Evolutionary conservation across 257 asterid species (phyloP), one percentile per base, ranked within the genome.

Genomic region (Datura wrightii): DNA sequence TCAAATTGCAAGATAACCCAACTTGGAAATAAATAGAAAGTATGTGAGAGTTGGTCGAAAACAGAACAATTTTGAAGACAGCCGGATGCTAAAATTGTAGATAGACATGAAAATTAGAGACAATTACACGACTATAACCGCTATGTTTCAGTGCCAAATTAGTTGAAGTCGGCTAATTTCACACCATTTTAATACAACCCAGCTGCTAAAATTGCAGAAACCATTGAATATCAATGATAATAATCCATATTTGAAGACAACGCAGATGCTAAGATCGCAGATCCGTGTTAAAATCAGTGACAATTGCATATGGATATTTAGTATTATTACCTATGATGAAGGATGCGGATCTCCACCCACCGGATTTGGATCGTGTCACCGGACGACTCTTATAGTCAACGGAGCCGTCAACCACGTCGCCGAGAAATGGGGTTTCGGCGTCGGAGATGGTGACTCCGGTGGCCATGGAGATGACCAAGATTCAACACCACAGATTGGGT

Each of bases 301-400:
- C 37, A 46, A 42, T 18, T 11, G 9, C 10, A 19, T 10, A 66
- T 16, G 13, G 56, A 16, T 52, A 36, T 36, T n/a, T 66, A 48
- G 18, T 37, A 44, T 52, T 9, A 60, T 42, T 80, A 88, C 91
- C 89, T 71, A 89, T 89, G 76, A 89, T 86, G 83, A 89, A 85
- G 63, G 83, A 70, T 69, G 89, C 91, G 7, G 91, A 89, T 85
- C 84, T 86, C 91, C 91, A 89, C 2, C 87, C 79, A 10, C 91
- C 91, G 63, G 88, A 82, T 52, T 67, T 16, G 74, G 88, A 79
- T 74, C 89, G 88, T 60, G 70, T 85, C 41, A 69, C 88, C 4
- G 83, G 88, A 14, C 76, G 88, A 72, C 86, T 88, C 66, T 79
- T 83, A 82, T 82, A 83, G 86, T 89, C 87, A 41, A 85, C 88